phyloP scores from a whole-genome alignment of 371 early-diverging fungal species.

The Rhizopus arrhizus region DNA sequence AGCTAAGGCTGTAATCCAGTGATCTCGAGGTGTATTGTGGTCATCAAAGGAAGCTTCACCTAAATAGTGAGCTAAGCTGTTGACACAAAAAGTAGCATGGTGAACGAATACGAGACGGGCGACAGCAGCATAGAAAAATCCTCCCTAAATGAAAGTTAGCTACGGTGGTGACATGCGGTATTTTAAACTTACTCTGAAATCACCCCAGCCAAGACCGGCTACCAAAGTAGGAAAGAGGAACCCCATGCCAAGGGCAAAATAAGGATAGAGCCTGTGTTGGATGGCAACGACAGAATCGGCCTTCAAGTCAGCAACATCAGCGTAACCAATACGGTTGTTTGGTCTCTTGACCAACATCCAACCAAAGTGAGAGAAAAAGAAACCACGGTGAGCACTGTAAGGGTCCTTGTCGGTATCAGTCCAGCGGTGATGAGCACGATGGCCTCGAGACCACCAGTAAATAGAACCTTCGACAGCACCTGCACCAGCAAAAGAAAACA shows the following conservation, averaged over 20 bases:
- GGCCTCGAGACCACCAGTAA: constrained; percentile 85
- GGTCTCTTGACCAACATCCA: constrained; percentile 90
- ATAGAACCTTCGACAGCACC: constrained; percentile 84
- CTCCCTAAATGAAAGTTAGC: constrained; percentile 59
- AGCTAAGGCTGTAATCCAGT: constrained; percentile 78
- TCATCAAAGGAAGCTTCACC: constrained; percentile 84
- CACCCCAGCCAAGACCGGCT: constrained; percentile 88
- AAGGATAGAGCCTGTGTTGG: constrained; percentile 85
- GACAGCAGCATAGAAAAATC: constrained; percentile 85
- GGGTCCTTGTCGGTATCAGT: constrained; percentile 93
- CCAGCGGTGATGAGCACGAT: constrained; percentile 88
- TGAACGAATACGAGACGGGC: constrained; percentile 82
- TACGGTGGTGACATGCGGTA: not conserved
- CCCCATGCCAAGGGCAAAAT: constrained; percentile 71
- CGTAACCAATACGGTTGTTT: constrained; percentile 70
- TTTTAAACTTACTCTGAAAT: constrained; percentile 61
- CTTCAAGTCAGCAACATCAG: constrained; percentile 86
- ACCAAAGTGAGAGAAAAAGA: constrained; percentile 86
- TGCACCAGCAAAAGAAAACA: constrained; percentile 67
- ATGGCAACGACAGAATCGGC: constrained; percentile 74
- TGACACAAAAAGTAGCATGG: constrained; percentile 95
- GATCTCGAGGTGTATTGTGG: constrained; percentile 78
- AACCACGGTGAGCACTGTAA: constrained; percentile 83
- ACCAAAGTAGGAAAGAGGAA: constrained; percentile 80
- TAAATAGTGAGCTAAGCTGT: constrained; percentile 85